phyloP scores from a whole-genome alignment of 140 eudicot species.

The Bidens hawaiensis region DNA sequence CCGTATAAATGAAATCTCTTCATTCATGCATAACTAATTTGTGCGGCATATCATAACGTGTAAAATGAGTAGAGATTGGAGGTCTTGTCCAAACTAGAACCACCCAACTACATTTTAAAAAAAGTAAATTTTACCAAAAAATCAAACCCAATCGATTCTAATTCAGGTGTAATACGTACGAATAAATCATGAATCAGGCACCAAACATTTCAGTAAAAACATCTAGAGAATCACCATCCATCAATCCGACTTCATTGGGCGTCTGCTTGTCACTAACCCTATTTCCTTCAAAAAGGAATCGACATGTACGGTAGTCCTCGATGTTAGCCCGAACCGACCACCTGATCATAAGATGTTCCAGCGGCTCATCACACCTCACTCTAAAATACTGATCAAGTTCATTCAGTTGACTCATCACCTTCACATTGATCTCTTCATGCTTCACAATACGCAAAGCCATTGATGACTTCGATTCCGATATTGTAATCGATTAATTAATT shows the following conservation, averaged over 20 bases:
- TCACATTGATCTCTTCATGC: constrained; percentile 6
- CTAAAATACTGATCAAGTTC: constrained; percentile 7
- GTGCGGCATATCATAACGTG: not conserved
- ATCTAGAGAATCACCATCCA: constrained; percentile 13
- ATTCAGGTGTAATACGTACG: not conserved
- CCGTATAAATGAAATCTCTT: not conserved
- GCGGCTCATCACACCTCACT: constrained; percentile 7
- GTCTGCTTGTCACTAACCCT: constrained; percentile 5
- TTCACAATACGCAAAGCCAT: not conserved
- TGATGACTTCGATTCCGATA: not conserved
- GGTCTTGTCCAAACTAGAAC: not conserved
- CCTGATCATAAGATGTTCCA: constrained; percentile 10
- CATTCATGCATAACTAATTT: not conserved
- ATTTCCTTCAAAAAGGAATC: constrained; percentile 7
- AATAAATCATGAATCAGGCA: not conserved
- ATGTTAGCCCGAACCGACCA: constrained; percentile 16
- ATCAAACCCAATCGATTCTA: not conserved
- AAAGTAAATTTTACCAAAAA: not conserved
- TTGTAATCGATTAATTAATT: not conserved
- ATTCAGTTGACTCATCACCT: constrained; percentile 15
- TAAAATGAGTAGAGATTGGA: not conserved
- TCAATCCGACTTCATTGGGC: not conserved
- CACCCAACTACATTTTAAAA: too few species aligned
- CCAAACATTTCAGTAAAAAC: constrained; percentile 6
- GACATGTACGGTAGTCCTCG: not conserved